Evolutionary conservation across 2,329 filamentous ascomycete genomes (phyloP).

Genomic region (Daldinia eschscholtzii): DNA sequence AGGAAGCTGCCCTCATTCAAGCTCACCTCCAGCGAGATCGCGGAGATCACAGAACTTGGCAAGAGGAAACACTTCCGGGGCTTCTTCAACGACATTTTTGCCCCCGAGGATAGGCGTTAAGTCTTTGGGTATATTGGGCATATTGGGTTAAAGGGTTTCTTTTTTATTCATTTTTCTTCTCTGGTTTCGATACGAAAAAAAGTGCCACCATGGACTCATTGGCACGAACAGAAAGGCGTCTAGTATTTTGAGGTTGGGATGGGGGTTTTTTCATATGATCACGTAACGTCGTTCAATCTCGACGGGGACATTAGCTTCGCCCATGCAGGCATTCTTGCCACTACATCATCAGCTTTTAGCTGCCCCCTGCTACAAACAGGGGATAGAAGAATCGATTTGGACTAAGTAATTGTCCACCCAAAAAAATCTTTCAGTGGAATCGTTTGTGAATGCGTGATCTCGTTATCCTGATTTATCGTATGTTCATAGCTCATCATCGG

Average conservation of each 20-base stretch:
- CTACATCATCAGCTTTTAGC: not conserved
- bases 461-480: slow-evolving; percentile 21
- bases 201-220: not conserved
- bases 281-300: slow-evolving; percentile 17
- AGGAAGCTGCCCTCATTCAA: slow-evolving; percentile 65
- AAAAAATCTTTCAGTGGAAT: slow-evolving; percentile 3
- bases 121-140: slow-evolving; percentile 5
- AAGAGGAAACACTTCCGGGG: slow-evolving; percentile 71
- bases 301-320: slow-evolving; percentile 2
- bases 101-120: slow-evolving; percentile 63
- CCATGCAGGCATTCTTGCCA: not conserved
- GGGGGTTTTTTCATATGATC: not conserved
- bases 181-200: not conserved
- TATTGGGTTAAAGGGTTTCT: not conserved
- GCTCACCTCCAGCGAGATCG: slow-evolving; percentile 70
- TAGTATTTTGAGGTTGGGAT: slow-evolving; percentile 8
- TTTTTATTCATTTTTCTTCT: not conserved
- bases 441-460: slow-evolving; percentile 25
- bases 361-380: not conserved
- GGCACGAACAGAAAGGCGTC: slow-evolving; percentile 9
- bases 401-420: not conserved
- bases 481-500: slow-evolving; percentile 66
- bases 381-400: not conserved
- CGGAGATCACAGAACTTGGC: slow-evolving; percentile 67
- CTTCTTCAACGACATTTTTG: slow-evolving; percentile 69